These are phyloP conservation scores for Nelumbo lutea DNA, from an alignment of 164 flowering plant species.

Conservation along the genomic window DNA sequence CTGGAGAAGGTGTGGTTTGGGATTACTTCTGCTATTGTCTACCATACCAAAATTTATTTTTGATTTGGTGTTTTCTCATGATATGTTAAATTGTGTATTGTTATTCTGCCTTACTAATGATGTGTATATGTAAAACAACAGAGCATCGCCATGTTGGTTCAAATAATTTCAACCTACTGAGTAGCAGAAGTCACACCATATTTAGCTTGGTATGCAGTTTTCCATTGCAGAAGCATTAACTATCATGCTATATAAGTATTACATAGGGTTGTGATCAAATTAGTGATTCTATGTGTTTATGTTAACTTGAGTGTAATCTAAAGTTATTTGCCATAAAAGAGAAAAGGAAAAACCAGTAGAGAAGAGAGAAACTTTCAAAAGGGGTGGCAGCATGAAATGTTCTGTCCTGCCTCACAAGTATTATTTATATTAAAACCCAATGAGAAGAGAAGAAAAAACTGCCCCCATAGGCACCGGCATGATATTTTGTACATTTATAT, in stretches of 20 bases:
- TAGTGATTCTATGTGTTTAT: too few species aligned
- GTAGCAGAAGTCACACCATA: slow-evolving; percentile 98
- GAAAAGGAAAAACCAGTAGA: too few species aligned
- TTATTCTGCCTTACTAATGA: slow-evolving; percentile 7
- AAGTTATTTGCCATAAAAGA: too few species aligned
- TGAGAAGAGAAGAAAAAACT: too few species aligned
- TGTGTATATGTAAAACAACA: slow-evolving; percentile 35
- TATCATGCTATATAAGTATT: background rate
- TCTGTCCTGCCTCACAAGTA: too few species aligned
- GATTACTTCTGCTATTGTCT: background rate
- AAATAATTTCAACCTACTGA: slow-evolving; percentile 84
- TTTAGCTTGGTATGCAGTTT: slow-evolving; percentile 65
- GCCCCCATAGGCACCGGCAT: too few species aligned
- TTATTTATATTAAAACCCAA: too few species aligned
- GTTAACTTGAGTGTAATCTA: too few species aligned
- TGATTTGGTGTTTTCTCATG: background rate
- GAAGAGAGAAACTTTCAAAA: too few species aligned
- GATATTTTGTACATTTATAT: too few species aligned
- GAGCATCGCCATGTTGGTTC: slow-evolving; percentile 99
- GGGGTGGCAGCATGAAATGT: too few species aligned
- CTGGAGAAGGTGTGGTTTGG: slow-evolving; percentile 80
- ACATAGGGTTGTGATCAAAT: too few species aligned
- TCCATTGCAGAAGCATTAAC: background rate
- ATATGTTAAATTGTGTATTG: background rate
- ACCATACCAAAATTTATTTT: background rate